Base-by-base conservation (phyloP, 129 eudicot species). In the Artemisia annua region DNA sequence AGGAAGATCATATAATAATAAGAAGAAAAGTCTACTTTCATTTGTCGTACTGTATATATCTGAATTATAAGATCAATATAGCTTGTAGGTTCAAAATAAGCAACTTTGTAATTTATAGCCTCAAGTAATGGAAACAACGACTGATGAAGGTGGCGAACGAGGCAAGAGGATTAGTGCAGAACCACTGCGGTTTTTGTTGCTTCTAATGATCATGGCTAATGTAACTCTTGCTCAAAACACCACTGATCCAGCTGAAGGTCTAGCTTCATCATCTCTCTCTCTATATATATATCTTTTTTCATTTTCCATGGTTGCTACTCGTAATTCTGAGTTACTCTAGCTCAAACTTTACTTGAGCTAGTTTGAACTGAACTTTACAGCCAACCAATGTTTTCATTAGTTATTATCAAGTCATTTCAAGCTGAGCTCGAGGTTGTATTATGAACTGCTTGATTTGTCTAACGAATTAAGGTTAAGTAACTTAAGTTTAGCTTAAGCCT, bases 231-330 rank as follows among this genome's bases (percentile, higher is more conserved):
- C 78, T 73, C 78, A 73, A 73, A 73, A 62, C 39, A 73, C 51
- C 26, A 73, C 78, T 10, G 70, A 73, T 62, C 77, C 78, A 48
- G 78, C 78, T 62, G 78, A 73, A 73, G 78, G 70, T 53, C 46
- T 39, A 39, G 11, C 28, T 15, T 68, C 7, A 3, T 71, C 55
- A 35, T 72, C 32, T 61, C 26, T 57, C 8, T 70, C 26, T 57
- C 8, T 70, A 5, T 39, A 2, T 3, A 13, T 9, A 8, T 30
- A 13, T 62, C 0, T 30, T 12, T 15, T 0, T 14, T 4, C 43
- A 60, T 55, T 13, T 7, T 35, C 43, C 43, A 39, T 7, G 11
- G 2, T 60, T 60, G 65, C 46, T 39, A 60, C 16, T 60, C 19
- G 63, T 2, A 57, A 1, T 6, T 57, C 22, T 15, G 19, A 52